These are phyloP conservation scores for Trifolium fragiferum DNA, from an alignment of 306 rosid genomes.

Conservation along the genomic window DNA sequence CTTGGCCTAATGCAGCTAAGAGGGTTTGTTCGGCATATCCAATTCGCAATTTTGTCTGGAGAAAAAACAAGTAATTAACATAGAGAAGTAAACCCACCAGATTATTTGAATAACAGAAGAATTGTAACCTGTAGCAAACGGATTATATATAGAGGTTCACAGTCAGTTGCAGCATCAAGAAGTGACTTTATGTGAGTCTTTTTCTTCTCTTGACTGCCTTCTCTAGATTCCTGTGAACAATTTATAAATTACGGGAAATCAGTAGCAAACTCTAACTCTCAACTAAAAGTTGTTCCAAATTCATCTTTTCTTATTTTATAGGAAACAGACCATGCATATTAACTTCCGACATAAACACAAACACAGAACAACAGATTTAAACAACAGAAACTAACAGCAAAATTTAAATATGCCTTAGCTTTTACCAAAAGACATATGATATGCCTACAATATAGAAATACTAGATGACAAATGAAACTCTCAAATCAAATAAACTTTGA, in stretches of 20 bases:
- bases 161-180: conserved; percentile 93
- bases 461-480: background rate
- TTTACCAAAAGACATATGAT: conserved; percentile 23
- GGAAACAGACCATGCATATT: background rate
- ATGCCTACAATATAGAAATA: no score
- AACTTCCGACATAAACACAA: conserved; percentile 10
- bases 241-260: conserved; percentile 31
- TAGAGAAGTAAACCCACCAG: conserved; percentile 35
- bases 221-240: conserved; percentile 81
- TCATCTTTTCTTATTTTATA: conserved; percentile 31
- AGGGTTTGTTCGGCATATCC: conserved; percentile 94
- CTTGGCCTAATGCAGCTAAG: conserved; percentile 92
- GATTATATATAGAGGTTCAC: conserved; percentile 86
- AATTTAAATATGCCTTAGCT: background rate
- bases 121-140: conserved; percentile 82
- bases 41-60: conserved; percentile 80
- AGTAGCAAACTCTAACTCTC: conserved; percentile 29
- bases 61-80: conserved; percentile 35
- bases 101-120: conserved; percentile 34
- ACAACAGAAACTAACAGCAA: background rate
- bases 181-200: conserved; percentile 85
- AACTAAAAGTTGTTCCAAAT: conserved; percentile 4
- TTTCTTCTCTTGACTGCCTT: conserved; percentile 93
- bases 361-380: conserved; percentile 14
- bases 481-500: conserved; percentile 12